Evolutionary conservation across 495 filamentous ascomycete genomes (phyloP), one percentile per base, ranked within the genome.

Genomic region (Talaromyces thailandensis): DNA sequence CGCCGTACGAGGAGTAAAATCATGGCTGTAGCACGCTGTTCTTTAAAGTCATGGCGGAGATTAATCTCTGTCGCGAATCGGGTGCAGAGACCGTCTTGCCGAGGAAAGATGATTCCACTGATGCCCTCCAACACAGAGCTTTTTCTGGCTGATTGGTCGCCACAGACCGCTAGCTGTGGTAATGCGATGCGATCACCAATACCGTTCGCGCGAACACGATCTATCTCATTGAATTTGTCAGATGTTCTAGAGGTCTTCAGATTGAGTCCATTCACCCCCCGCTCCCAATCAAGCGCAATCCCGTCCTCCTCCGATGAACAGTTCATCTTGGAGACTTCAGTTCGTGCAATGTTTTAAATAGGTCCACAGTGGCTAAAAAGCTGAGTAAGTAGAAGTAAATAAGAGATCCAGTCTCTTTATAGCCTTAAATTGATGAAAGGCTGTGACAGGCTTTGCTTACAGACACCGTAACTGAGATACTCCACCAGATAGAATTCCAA

Each of bases 111-210:
- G 28, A 87, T 82, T 53, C 82, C 82, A 4, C 83, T 85, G 59
- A 89, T 77, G 1, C 84, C 86, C 68, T 88, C 85, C 1, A 89
- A 78, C 0, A 89, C 83, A 0, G 85, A 88, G 64, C 82, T 86
- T 65, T 88, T 88, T 9, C 87, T 86, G 8, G 81, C 77, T 0
- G 84, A 86, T 64, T 88, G 84, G 68, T 86, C 82, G 4, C 85
- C 84, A 55, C 83, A 82, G 24, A 88, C 86, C 7, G 87, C 78
- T 45, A 90, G 78, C 62, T 88, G 84, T 2, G 87, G 87, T 0
- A 88, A 75, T 12, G 74, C 28, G 29, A 56, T 32, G 16, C 32
- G 53, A 8, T 56, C 53, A 56, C 53, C 53, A 29, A 56, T 24
- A 8, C 53, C 28, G 11, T 32, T 56, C 12, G 53, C 53, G 11